Percentiles rank a stretch among this genome's conserved stretches.
Evolutionary conservation across 768 basidiomycete genomes (phyloP).

Genomic region (Chlorophyllum brunneum): DNA sequence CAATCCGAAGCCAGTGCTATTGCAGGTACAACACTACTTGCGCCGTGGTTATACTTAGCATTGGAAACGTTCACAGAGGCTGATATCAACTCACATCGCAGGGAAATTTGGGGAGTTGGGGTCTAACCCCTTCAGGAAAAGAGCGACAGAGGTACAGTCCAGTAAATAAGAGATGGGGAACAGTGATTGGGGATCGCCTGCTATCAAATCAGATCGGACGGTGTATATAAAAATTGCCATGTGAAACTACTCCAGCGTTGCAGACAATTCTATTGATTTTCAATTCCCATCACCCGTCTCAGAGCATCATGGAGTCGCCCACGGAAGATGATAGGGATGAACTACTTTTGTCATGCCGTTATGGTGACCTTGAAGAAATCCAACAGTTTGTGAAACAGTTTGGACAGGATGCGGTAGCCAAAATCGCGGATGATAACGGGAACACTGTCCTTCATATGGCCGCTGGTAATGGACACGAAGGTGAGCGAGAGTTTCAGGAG

Average conservation of each 20-base stretch:
- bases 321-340: constrained; percentile 63
- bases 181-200: not conserved
- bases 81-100: too few relatives aligned
- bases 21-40: not conserved
- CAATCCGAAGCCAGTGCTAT: not conserved
- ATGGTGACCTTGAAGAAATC: constrained; percentile 83
- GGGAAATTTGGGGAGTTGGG: too few relatives aligned
- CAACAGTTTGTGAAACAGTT: constrained; percentile 59
- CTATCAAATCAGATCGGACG: too few relatives aligned
- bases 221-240: too few relatives aligned
- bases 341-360: constrained; percentile 78
- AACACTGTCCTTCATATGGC: constrained; percentile 87
- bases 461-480: constrained; percentile 83
- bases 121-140: too few relatives aligned
- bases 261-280: not conserved
- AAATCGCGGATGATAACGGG: constrained; percentile 66
- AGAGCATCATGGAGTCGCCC: constrained; percentile 19
- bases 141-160: too few relatives aligned
- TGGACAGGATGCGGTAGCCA: constrained; percentile 43
- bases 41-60: not conserved
- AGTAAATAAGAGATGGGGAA: too few relatives aligned
- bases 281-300: constrained; percentile 3
- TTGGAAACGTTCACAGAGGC: not conserved
- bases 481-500: constrained; percentile 37
- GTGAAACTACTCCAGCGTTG: constrained; percentile 1